phyloP scores from a whole-genome alignment of 1,139 yeast genomes.

The Candida sp. region DNA sequence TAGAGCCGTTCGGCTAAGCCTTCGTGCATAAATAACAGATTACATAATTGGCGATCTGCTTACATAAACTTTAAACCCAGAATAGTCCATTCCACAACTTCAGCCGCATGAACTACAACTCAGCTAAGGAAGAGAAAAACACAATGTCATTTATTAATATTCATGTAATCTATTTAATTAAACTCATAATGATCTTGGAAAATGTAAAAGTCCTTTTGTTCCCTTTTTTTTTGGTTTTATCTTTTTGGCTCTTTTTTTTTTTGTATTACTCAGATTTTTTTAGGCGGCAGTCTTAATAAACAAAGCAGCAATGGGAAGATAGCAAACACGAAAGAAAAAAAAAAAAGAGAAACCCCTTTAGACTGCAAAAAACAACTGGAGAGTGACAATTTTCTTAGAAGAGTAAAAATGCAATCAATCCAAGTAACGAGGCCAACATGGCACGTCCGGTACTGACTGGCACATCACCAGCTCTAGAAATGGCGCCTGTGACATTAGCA shows the following conservation, averaged over 20 bases:
- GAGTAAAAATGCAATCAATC: not conserved
- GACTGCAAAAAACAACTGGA: not conserved
- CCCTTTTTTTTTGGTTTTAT: not conserved
- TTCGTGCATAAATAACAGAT: too few relatives aligned
- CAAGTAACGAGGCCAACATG: not conserved
- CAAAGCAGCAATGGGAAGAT: too few relatives aligned
- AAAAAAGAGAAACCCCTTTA: not conserved
- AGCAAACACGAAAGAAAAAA: not conserved
- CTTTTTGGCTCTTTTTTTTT: not conserved
- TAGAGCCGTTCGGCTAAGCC: too few relatives aligned
- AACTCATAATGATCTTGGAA: not conserved
- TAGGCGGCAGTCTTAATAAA: too few relatives aligned
- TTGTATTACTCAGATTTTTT: too few relatives aligned
- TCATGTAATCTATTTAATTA: not conserved
- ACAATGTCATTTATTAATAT: not conserved
- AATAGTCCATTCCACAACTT: too few relatives aligned
- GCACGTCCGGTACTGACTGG: not conserved
- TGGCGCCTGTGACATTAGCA: not conserved
- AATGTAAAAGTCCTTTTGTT: not conserved
- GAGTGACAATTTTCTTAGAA: not conserved
- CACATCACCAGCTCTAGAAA: not conserved
- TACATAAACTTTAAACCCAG: too few relatives aligned
- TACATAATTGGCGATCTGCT: too few relatives aligned
- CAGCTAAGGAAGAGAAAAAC: not conserved
- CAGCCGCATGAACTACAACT: too few relatives aligned